Evolutionary conservation across 768 basidiomycete species (phyloP), one percentile per base, ranked within the genome.

Genomic region (Austroboletus eburneus): DNA sequence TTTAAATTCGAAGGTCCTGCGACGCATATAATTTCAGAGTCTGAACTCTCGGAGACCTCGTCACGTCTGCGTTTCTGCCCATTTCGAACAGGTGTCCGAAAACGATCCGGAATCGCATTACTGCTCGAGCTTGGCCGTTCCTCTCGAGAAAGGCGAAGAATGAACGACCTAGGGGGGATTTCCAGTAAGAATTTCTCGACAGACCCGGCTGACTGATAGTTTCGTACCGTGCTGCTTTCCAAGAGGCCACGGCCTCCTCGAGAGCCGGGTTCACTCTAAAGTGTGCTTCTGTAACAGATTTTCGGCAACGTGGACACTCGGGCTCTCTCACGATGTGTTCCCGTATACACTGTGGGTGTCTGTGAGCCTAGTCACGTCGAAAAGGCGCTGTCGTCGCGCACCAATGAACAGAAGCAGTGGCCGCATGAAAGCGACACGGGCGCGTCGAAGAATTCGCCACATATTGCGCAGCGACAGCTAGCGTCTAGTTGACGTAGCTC

Each of bases 361-460:
- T 52, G 41, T 27, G 12, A 61, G 48, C 22, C 9, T 16, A 30
- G 10, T 21, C 39, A 35, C 12, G 39, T 29, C 52, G 29, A 21
- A 46, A 17, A 27, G 18, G 3, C n/a, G 18, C 21, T 20, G 10
- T 29, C 30, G 34, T 39, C 34, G 59, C 82, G 55, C 52, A 88
- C 87, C 57, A 77, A 60, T 13, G 86, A 88, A 67, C 90, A 91
- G 61, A 91, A 92, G 39, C 80, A 83, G 57, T 92, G 90, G 1
- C 87, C 89, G 58, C 90, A 91, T 5, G 63, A 63, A 4, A 91
- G 74, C 3, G 79, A 79, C 22, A 91, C 82, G 5, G 90, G 90
- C 1, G 75, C 87, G 42, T 77, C 77, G 57, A 79, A 87, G 27
- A 83, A 71, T 49, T 90, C 86, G 32, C 81, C 73, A 59, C 90